Percentiles rank a stretch among this genome's conserved stretches.
Evolutionary conservation across 2,329 filamentous ascomycete species (phyloP).

Genomic region (Colletotrichum viniferum): DNA sequence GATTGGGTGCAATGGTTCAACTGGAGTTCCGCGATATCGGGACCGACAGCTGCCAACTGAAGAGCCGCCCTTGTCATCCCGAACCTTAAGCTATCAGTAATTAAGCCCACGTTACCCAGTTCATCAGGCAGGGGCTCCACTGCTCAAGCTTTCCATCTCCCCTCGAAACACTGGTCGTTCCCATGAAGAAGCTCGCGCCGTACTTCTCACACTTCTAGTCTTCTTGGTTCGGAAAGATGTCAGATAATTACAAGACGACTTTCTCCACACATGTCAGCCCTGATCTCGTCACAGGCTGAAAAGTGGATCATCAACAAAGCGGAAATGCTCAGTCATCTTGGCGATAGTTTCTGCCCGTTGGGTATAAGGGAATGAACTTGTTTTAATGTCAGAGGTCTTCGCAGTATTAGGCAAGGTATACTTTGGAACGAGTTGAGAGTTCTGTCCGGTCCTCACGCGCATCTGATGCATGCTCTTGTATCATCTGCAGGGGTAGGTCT

Average conservation of each 20-base stretch:
- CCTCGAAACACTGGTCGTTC: background rate
- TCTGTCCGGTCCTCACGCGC: background rate
- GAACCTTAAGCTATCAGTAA: background rate
- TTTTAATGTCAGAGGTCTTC: no score
- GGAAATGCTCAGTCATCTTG: background rate
- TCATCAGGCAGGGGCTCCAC: background rate
- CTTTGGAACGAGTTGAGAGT: background rate
- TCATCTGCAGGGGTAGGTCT: background rate
- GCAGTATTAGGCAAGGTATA: background rate
- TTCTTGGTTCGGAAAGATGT: background rate
- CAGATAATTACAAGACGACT: fast-evolving
- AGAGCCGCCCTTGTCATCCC: background rate
- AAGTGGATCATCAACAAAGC: background rate
- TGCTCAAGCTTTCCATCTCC: background rate
- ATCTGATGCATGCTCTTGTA: background rate
- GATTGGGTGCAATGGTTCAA: background rate
- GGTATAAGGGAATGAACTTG: no score
- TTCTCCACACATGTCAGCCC: background rate
- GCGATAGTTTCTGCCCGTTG: background rate
- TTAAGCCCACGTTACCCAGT: background rate
- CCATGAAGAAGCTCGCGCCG: background rate
- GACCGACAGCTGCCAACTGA: background rate
- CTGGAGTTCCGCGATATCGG: background rate
- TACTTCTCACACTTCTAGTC: fast-evolving
- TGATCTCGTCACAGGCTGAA: background rate